Conservation (phyloP, 106 monocot species). For the Gastrodia elata region DNA sequence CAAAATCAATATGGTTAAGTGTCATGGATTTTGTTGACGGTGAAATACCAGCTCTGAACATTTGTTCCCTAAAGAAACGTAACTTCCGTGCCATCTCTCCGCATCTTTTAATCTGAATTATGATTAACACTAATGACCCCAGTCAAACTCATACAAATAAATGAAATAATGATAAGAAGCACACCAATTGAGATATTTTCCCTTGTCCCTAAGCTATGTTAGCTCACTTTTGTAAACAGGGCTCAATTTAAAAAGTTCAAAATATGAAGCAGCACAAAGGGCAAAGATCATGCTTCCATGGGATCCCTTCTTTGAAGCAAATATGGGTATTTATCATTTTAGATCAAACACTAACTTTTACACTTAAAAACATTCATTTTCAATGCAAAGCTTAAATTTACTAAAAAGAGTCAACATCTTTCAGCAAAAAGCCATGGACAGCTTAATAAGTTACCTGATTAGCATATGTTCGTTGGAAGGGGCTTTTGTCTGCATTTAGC, state of each 20-base stretch:
- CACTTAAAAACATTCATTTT: neutral
- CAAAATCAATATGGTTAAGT: slow-evolving; percentile 49
- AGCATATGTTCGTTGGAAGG: slow-evolving; percentile 93
- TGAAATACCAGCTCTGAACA: slow-evolving; percentile 70
- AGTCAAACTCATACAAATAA: neutral
- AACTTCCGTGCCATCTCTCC: slow-evolving; percentile 96
- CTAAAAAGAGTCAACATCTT: neutral
- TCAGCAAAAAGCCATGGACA: neutral
- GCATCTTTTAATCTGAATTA: slow-evolving; percentile 84
- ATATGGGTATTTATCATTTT: neutral
- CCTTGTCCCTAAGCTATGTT: neutral
- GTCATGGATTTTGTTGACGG: slow-evolving; percentile 37
- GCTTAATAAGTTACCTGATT: slow-evolving; percentile 49
- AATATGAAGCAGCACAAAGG: neutral
- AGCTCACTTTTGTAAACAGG: neutral
- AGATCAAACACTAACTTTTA: neutral
- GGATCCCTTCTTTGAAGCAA: neutral
- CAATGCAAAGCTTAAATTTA: neutral
- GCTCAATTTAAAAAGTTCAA: neutral
- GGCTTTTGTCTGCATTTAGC: slow-evolving; percentile 96
- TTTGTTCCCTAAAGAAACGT: slow-evolving; percentile 81
- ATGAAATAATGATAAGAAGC: neutral
- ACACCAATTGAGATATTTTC: neutral
- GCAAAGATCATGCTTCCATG: neutral
- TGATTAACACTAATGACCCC: neutral